These are phyloP conservation scores for Verticillium longisporum DNA, from an alignment of 2,329 filamentous ascomycete species.

Conservation along the genomic window DNA sequence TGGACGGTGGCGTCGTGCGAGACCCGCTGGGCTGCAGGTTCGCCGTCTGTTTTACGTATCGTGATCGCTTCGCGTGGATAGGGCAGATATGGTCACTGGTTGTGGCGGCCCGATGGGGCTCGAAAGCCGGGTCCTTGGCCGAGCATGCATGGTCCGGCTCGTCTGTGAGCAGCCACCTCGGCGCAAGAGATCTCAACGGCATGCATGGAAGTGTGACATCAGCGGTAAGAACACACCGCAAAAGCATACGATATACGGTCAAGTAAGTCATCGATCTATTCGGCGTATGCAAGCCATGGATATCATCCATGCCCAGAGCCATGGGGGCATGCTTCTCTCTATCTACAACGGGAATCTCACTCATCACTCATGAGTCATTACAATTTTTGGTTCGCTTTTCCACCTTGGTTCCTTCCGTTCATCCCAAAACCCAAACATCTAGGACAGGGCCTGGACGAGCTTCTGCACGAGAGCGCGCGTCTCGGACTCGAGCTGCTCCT, in stretches of 20 bases:
- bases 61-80: no score
- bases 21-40: background rate
- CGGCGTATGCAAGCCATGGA: background rate
- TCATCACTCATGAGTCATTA: slow-evolving; percentile 2
- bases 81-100: no score
- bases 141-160: no score
- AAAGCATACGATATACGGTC: background rate
- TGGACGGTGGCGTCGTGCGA: background rate
- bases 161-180: no score
- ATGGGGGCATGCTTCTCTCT: background rate
- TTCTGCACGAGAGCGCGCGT: slow-evolving; percentile 60
- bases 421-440: background rate
- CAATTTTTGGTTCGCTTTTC: background rate
- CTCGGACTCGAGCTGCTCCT: slow-evolving; percentile 69
- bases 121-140: no score
- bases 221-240: no score
- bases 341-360: slow-evolving; percentile 3
- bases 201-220: no score
- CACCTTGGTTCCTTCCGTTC: background rate
- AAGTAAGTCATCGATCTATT: background rate
- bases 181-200: no score
- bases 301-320: background rate
- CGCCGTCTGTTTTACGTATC: background rate
- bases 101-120: no score
- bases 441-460: slow-evolving; percentile 46